phyloP scores from a whole-genome alignment of 305 asterid species.

The Solanum hybrid region DNA sequence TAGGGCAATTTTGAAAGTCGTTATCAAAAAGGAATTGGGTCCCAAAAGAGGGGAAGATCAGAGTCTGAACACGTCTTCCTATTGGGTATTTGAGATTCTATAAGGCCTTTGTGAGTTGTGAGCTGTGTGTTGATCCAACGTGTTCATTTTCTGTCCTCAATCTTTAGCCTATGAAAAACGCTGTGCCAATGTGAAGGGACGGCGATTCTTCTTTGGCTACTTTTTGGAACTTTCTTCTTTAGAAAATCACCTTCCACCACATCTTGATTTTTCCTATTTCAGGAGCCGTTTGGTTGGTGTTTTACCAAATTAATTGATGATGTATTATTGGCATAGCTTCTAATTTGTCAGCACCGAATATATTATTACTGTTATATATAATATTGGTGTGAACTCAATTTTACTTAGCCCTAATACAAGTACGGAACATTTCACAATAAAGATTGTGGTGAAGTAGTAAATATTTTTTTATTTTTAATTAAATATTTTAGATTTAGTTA shows the following conservation, averaged over 20 bases:
- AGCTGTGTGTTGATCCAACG: not conserved
- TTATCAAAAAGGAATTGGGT: not conserved
- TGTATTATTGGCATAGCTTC: not conserved
- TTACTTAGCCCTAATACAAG: not conserved
- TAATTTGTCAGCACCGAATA: not conserved
- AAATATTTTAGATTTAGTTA: too few relatives aligned
- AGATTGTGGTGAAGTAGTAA: rapidly evolving
- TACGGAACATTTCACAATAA: not conserved
- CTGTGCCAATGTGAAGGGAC: not conserved
- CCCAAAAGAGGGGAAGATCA: not conserved
- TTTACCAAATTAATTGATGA: not conserved
- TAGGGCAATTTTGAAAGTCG: not conserved
- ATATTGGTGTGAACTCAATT: not conserved
- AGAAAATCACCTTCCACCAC: not conserved
- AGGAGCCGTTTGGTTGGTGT: not conserved
- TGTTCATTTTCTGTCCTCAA: not conserved
- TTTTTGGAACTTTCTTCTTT: not conserved
- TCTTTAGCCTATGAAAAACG: not conserved
- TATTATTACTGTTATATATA: not conserved
- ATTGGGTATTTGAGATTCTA: slow-evolving; percentile 3
- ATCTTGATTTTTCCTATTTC: not conserved
- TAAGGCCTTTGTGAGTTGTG: not conserved
- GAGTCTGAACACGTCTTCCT: not conserved
- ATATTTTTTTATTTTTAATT: too few relatives aligned
- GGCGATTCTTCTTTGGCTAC: not conserved